Base-by-base conservation (phyloP, 768 basidiomycete genomes). In the Pisolithus marmoratus region DNA sequence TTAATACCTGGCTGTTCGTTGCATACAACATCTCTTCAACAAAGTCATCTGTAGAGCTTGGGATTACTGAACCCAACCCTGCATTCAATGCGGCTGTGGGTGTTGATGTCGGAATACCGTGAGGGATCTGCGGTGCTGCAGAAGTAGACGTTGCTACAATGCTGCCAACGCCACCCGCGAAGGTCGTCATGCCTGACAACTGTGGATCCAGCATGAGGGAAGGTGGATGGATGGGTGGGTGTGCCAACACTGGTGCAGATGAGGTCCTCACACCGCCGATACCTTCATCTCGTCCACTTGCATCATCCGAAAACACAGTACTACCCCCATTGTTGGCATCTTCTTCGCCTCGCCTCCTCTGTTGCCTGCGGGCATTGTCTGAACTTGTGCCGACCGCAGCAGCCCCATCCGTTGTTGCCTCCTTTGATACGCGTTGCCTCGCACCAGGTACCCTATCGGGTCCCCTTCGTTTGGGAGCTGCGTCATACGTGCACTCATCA, bases 361-460 rank as follows among this genome's bases (percentile, higher is more conserved):
- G 46, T 20, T 31, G 29, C 34, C 34, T 47, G 29, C 19, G 31
- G 11, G 19, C 15, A 22, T 12, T 23, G 23, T 9, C 22, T 23
- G 17, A 19, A 26, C 24, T 54, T 8, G 62, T 57, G 37, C 52
- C 51, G 46, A 58, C 57, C 37, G 61, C 66, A 40, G 48, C 8
- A 15, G 70, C 64, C 11, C 63, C 61, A 22, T 71, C 74, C 38
- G 73, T 69, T 41, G 54, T 68, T 22, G 62, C 54, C 46, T 76
- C 77, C 37, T 75, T 68, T 5, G 76, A 66, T 52, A 74, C 70
- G 38, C 88, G 78, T 60, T 88, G 85, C 23, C 89, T 83, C 37
- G 85, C 85, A 20, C 89, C 88, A n/a, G 87, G 87, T 0, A 73
- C 77, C 67, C 79, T 87, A 67, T 90, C 89, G 2, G 89, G 89